phyloP scores from a whole-genome alignment of 2,329 filamentous ascomycete species.

The Sporothrix pallida region DNA sequence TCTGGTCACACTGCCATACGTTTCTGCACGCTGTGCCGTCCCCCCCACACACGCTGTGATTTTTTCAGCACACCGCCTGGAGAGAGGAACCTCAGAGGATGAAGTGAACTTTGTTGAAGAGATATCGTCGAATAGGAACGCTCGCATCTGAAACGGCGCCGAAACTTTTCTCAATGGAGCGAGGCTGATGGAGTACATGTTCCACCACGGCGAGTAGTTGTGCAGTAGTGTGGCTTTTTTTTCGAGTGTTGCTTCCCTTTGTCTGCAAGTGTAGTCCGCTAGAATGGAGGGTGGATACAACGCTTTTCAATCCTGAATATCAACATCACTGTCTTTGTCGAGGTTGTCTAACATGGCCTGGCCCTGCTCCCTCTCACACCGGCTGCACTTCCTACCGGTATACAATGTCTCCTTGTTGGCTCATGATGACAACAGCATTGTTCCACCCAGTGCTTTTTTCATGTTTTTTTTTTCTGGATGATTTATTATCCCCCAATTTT shows the following conservation, averaged over 20 bases:
- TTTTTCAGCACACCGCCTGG: slow-evolving; percentile 22
- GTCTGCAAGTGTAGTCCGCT: too few species aligned
- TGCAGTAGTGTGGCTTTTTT: not conserved
- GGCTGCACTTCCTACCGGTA: slow-evolving; percentile 14
- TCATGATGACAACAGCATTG: not conserved
- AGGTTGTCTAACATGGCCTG: not conserved
- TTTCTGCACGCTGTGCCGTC: slow-evolving; percentile 29
- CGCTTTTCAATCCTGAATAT: not conserved
- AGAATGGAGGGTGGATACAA: not conserved
- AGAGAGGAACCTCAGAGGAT: not conserved
- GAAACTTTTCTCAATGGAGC: slow-evolving; percentile 26
- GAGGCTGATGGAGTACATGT: not conserved
- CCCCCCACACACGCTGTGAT: slow-evolving; percentile 17
- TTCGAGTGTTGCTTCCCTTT: not conserved
- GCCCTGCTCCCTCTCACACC: slow-evolving; percentile 18
- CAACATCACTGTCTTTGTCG: not conserved
- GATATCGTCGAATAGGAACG: slow-evolving; percentile 12
- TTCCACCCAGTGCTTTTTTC: not conserved
- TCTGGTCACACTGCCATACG: slow-evolving; percentile 15
- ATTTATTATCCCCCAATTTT: too few species aligned
- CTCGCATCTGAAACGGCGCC: slow-evolving; percentile 32
- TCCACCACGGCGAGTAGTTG: not conserved
- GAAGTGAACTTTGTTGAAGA: too few species aligned
- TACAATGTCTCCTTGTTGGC: not conserved
- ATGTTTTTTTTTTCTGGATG: not conserved